Percentiles rank a stretch among this genome's conserved stretches.
phyloP scores from a whole-genome alignment of 2,329 filamentous ascomycete genomes.

The Mariannaea sp. region DNA sequence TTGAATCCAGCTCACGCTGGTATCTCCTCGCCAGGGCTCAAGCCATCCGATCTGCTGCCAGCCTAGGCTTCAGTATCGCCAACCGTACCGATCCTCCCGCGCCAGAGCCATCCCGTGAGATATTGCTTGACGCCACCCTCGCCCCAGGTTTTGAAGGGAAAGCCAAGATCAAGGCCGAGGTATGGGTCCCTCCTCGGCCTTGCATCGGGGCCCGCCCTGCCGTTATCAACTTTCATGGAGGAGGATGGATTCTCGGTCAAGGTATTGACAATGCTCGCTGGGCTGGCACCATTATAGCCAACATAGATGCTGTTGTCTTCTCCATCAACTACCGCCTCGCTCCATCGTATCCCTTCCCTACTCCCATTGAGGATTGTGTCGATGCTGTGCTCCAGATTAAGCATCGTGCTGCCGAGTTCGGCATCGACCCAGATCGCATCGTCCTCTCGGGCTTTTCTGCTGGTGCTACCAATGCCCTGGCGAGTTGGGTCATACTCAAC shows the following conservation, averaged over 20 bases:
- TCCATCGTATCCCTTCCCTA: slow-evolving; percentile 67
- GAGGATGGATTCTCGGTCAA: slow-evolving; percentile 67
- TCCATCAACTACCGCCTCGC: slow-evolving; percentile 72
- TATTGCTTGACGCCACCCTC: slow-evolving; percentile 51
- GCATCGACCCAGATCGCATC: slow-evolving; percentile 60
- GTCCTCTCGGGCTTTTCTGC: slow-evolving; percentile 68
- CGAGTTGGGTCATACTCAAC: slow-evolving; percentile 52
- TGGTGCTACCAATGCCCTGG: slow-evolving; percentile 60
- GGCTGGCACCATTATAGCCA: slow-evolving; percentile 57
- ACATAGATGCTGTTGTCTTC: slow-evolving; percentile 62
- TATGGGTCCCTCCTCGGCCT: slow-evolving; percentile 48
- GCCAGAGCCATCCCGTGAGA: slow-evolving; percentile 44
- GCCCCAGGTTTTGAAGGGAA: slow-evolving; percentile 42
- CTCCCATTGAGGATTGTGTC: slow-evolving; percentile 67
- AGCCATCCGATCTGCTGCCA: slow-evolving; percentile 51
- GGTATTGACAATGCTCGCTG: slow-evolving; percentile 68
- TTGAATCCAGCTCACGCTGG: slow-evolving; percentile 51
- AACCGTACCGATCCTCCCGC: slow-evolving; percentile 49
- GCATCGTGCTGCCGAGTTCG: slow-evolving; percentile 59
- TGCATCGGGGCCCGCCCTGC: slow-evolving; percentile 51
- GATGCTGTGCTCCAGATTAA: slow-evolving; percentile 67
- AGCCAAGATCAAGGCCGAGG: slow-evolving; percentile 51
- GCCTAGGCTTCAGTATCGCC: slow-evolving; percentile 49
- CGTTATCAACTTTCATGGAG: slow-evolving; percentile 70
- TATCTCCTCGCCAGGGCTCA: slow-evolving; percentile 49